A percentile compares a stretch with the other conserved stretches of the same genome.
These are phyloP conservation scores for Hyphodiscus sp. DNA, from an alignment of 2,329 filamentous ascomycete species.

Conservation along the genomic window DNA sequence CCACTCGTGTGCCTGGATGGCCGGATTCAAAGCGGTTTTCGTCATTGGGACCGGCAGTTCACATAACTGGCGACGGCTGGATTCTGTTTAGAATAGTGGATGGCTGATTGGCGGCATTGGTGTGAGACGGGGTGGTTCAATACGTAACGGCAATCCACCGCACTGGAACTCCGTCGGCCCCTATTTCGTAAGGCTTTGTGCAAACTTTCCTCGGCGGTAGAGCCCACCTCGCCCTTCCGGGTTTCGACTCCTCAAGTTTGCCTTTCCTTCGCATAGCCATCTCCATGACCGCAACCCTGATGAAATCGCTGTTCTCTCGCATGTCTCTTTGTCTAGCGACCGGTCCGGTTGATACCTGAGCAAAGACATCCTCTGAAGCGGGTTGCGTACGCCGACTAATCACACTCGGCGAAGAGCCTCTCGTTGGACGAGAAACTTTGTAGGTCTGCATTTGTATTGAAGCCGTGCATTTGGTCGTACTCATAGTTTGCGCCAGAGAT, in stretches of 20 bases:
- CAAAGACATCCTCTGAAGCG: constrained; percentile 26
- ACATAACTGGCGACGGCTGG: background rate
- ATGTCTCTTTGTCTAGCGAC: constrained; percentile 56
- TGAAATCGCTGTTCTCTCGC: constrained; percentile 65
- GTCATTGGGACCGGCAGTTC: background rate
- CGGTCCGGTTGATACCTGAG: constrained; percentile 34
- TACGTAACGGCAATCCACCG: constrained; percentile 45
- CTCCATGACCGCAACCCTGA: constrained; percentile 64
- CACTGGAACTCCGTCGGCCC: constrained; percentile 50
- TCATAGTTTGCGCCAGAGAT: constrained; percentile 30
- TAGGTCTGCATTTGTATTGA: constrained; percentile 70
- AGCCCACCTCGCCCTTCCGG: constrained; percentile 62
- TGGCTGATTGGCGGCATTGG: background rate
- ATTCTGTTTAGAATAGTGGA: background rate
- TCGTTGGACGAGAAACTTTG: constrained; percentile 33
- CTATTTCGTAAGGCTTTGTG: constrained; percentile 48
- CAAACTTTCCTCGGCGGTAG: constrained; percentile 56
- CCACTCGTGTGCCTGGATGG: background rate
- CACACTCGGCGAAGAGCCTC: constrained; percentile 33
- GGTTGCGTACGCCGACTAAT: constrained; percentile 26
- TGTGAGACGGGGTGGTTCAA: constrained; percentile 3
- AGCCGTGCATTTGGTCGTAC: constrained; percentile 48
- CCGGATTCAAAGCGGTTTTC: background rate
- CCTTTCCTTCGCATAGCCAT: constrained; percentile 64
- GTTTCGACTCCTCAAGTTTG: constrained; percentile 58